These are phyloP conservation scores for Leptographium wingfieldii DNA, from an alignment of 2,329 filamentous ascomycete genomes.

Conservation along the genomic window DNA sequence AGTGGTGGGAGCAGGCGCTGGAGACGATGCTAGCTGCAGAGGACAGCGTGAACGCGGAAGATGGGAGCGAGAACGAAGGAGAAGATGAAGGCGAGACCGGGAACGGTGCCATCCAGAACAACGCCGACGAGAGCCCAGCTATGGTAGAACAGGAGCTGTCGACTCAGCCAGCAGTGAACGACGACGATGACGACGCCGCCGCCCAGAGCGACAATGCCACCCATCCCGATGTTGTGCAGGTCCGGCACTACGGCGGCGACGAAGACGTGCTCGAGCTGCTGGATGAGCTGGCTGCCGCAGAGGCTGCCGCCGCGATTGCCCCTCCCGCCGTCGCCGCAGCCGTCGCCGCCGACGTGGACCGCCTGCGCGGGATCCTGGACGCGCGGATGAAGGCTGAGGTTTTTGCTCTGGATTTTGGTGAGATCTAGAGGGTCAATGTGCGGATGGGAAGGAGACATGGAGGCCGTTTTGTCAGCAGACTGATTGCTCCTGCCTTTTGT, in stretches of 20 bases:
- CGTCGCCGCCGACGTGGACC: background rate
- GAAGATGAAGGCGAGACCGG: no score
- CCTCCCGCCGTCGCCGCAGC: background rate
- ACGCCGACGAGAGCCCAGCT: no score
- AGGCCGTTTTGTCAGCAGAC: no score
- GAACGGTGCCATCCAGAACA: no score
- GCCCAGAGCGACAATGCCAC: background rate
- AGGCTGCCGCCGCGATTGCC: background rate
- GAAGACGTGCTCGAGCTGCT: constrained; percentile 8
- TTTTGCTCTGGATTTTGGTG: constrained; percentile 3
- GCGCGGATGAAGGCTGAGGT: constrained; percentile 3
- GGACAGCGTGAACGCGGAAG: background rate
- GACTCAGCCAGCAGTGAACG: background rate
- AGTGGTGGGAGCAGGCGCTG: constrained; percentile 7
- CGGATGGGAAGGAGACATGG: no score
- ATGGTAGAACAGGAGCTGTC: background rate
- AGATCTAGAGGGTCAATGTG: background rate
- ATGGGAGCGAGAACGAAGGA: background rate
- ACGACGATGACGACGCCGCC: background rate
- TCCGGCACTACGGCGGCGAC: constrained; percentile 3
- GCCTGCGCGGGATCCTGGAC: background rate
- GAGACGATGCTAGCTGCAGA: background rate
- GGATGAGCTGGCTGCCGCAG: background rate
- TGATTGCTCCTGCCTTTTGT: no score
- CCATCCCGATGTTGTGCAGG: constrained; percentile 1